phyloP scores from a whole-genome alignment of 805 yeast genomes.

The Huiozyma sinensis region DNA sequence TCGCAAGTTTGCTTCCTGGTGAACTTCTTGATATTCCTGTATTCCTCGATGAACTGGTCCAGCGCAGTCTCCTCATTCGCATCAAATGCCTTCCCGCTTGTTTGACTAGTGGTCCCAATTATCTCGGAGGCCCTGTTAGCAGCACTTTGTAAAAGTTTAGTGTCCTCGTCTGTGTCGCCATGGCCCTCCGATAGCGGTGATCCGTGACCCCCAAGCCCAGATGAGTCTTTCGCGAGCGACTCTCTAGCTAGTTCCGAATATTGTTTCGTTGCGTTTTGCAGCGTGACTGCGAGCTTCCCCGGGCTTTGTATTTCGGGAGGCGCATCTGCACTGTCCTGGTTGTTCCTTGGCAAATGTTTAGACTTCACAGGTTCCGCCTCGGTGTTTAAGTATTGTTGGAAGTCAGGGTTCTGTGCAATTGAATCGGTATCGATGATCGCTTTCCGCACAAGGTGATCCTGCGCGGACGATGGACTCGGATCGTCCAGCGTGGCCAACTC shows the following conservation, averaged over 20 bases:
- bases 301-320: background rate
- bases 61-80: conserved; percentile 55
- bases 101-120: conserved; percentile 23
- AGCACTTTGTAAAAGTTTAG: conserved; percentile 33
- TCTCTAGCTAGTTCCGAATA: background rate
- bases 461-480: conserved; percentile 33
- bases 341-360: background rate
- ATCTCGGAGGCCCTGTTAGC: conserved; percentile 33
- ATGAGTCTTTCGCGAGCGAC: conserved; percentile 5
- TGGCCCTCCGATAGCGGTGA: conserved; percentile 7
- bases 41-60: conserved; percentile 61
- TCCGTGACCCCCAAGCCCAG: background rate
- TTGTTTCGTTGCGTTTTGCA: background rate
- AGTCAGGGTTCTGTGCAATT: conserved; percentile 38
- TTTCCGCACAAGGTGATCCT: conserved; percentile 57
- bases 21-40: conserved; percentile 51
- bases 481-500: conserved; percentile 43
- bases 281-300: background rate
- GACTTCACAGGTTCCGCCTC: conserved; percentile 15
- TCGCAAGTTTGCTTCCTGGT: conserved; percentile 63
- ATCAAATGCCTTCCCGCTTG: conserved; percentile 27
- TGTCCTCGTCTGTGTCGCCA: conserved; percentile 25
- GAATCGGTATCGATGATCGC: conserved; percentile 62
- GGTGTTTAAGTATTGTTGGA: conserved; percentile 27
- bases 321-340: background rate